These are phyloP conservation scores for Phytophthora kernoviae DNA, from an alignment of 352 stramenopile genomes.

Conservation along the genomic window DNA sequence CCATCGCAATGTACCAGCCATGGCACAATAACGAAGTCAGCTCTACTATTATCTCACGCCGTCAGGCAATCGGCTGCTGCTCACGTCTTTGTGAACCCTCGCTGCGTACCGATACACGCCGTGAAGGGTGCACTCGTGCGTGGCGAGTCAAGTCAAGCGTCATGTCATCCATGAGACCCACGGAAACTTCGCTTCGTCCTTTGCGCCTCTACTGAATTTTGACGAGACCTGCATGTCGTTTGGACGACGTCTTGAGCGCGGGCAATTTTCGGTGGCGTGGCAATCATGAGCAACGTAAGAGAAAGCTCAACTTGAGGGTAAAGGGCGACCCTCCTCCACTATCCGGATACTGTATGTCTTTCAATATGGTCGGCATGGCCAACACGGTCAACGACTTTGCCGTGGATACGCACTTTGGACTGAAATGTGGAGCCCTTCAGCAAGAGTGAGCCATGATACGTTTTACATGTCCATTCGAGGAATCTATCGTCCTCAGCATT, in stretches of 20 bases:
- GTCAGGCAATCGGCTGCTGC: neutral
- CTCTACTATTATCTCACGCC: neutral
- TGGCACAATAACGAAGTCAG: too few species aligned
- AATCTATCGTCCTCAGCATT: neutral
- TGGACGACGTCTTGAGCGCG: neutral
- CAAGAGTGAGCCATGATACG: neutral
- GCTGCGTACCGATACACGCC: neutral
- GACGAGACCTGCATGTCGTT: neutral
- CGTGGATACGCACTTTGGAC: neutral
- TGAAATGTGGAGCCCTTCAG: too few species aligned
- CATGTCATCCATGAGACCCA: neutral
- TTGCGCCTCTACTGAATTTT: neutral
- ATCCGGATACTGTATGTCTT: too few species aligned
- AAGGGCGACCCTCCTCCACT: too few species aligned
- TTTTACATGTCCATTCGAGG: neutral
- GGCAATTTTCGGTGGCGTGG: neutral
- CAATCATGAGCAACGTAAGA: constrained; percentile 5
- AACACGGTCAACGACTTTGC: neutral
- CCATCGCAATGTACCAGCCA: too few species aligned
- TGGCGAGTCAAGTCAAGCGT: too few species aligned
- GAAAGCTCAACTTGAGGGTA: neutral
- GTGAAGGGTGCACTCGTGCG: too few species aligned
- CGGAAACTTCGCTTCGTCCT: neutral
- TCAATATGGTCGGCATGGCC: too few species aligned
- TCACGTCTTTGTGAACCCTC: neutral